phyloP scores from a whole-genome alignment of 257 asterid species.

The Solanum lignicaule region DNA sequence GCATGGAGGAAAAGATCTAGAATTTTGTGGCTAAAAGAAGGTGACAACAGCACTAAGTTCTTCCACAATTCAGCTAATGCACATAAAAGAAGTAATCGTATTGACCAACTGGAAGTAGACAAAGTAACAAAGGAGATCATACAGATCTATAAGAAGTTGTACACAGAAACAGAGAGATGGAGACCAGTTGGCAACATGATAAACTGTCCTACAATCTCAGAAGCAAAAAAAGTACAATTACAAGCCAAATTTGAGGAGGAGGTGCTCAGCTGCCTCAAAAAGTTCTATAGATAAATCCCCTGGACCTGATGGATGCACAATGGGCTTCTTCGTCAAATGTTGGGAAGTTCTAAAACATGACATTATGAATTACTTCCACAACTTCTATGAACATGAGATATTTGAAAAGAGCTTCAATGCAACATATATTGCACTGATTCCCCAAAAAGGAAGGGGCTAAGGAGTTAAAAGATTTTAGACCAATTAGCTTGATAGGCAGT shows the following conservation, averaged over 20 bases:
- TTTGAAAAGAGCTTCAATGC: background rate
- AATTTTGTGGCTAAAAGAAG: background rate
- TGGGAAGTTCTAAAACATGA: background rate
- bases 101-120: background rate
- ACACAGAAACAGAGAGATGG: background rate
- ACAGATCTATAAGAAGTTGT: background rate
- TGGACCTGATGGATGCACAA: background rate
- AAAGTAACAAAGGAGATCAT: background rate
- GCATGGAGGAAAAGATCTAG: background rate
- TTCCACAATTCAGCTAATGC: background rate
- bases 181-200: background rate
- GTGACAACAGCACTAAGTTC: background rate
- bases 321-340: background rate
- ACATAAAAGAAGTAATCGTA: background rate
- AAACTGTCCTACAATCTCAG: background rate
- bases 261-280: background rate
- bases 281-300: background rate
- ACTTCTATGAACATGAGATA: background rate
- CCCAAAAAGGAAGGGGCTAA: background rate
- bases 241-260: background rate
- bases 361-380: background rate
- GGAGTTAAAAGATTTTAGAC: background rate
- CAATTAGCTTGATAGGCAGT: background rate
- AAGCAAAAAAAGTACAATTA: background rate
- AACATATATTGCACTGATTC: background rate